Conservation (phyloP, 2,329 filamentous ascomycete species). For the Fusarium graminum region DNA sequence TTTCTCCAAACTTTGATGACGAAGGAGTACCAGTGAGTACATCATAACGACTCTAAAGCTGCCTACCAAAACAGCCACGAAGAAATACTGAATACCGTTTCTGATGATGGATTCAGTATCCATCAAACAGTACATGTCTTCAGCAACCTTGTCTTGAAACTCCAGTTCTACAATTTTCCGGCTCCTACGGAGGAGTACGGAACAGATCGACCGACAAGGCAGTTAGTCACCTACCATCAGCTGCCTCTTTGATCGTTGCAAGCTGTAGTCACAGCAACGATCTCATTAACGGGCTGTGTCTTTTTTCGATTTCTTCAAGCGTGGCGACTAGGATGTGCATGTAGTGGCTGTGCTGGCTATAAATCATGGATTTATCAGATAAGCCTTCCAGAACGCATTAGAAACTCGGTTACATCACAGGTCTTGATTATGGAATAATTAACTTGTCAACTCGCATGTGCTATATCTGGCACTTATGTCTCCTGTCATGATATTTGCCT, state of each 20-base stretch:
- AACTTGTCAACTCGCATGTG: too few species aligned
- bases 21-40: conserved; percentile 7
- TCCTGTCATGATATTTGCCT: too few species aligned
- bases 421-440: too few species aligned
- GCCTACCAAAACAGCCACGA: too few species aligned
- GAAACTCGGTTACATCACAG: too few species aligned
- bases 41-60: background rate
- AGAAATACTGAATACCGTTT: background rate
- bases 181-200: background rate
- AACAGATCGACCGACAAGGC: background rate
- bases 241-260: conserved; percentile 31
- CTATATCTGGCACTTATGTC: too few species aligned
- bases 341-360: conserved; percentile 30
- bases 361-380: background rate
- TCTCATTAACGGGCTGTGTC: conserved; percentile 20
- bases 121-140: background rate
- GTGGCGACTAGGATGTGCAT: conserved; percentile 12
- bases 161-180: background rate
- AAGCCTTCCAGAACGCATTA: too few species aligned
- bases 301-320: conserved; percentile 30
- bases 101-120: background rate
- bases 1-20: conserved; percentile 7
- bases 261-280: conserved; percentile 17
- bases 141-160: background rate
- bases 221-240: conserved; percentile 9